Base-by-base conservation (phyloP, 2,329 filamentous ascomycete genomes). In the Arthrobotrys megalospora region DNA sequence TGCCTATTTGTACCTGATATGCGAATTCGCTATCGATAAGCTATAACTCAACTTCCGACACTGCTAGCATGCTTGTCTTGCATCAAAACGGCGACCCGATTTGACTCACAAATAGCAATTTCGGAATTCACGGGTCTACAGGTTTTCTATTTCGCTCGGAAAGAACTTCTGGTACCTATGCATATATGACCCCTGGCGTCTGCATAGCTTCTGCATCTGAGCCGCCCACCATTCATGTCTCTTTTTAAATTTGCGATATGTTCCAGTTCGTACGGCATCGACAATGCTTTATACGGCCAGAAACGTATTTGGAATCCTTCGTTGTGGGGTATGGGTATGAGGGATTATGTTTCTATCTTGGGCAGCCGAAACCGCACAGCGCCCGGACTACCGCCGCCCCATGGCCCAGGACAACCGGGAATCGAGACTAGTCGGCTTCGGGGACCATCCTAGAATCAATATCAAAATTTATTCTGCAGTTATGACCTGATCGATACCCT, bases 61-160 rank as follows among this genome's bases (percentile, higher is more conserved):
- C 16, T 38, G 12, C 5, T 5, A 7, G 36, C 19, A 14, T 34
- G 5, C 28, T 19, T 11, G 8, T 41, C 21, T 19, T 36, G 50
- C 52, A 58, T 21, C 12, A 6, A 28, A 24, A 55, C 36, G 60
- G 24, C 58, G 28, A 68, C 24, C 36, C 21, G 21, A 47, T 2
- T 58, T 38, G 48, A 73, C 38, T 73, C 60, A 66, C 45, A 66
- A 66, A 73, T 50, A 66, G 69, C 62, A 73, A 43, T 73, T 73
- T 72, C 62, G 69, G 69, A 73, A 73, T 21, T 16, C 19, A 58
- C 16, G 50, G 38, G 14, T 60, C 12, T 21, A 58, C 6, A 50
- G 4, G n/a, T 16, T 19, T 41, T 1, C 32, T 55, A 38, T 55
- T 41, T 4, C 12, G 24, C 19, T 21, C 1, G 34, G 21, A 36